These are phyloP conservation scores for Mycena leptocephala DNA, from an alignment of 768 basidiomycete genomes.

Conservation along the genomic window DNA sequence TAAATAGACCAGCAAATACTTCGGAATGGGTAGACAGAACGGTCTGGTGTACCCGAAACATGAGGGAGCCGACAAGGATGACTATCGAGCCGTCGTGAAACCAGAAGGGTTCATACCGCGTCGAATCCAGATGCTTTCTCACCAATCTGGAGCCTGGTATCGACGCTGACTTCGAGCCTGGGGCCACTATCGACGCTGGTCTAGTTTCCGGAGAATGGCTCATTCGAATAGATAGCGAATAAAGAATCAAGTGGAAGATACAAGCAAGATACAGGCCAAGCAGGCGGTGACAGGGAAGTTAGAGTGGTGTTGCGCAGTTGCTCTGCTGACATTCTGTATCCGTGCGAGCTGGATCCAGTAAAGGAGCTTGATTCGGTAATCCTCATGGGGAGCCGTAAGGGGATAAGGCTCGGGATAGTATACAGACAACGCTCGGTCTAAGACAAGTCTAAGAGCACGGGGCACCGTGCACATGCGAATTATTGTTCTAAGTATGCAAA, in stretches of 20 bases:
- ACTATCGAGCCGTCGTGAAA: conserved; percentile 65
- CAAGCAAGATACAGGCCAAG: too few species aligned
- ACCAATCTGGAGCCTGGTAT: conserved; percentile 7
- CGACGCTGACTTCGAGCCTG: not conserved
- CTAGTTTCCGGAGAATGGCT: not conserved
- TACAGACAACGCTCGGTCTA: too few species aligned
- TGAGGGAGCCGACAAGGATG: conserved; percentile 54
- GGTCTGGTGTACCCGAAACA: conserved; percentile 65
- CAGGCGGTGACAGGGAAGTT: not conserved
- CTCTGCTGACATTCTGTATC: conserved; percentile 7
- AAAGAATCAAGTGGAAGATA: not conserved
- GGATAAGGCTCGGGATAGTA: not conserved
- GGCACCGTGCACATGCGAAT: not conserved
- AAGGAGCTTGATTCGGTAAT: not conserved
- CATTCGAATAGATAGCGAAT: conserved; percentile 1
- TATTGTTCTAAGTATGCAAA: not conserved
- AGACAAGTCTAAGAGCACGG: not conserved
- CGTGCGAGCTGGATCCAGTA: not conserved
- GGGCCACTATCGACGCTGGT: not conserved
- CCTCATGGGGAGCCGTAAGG: not conserved
- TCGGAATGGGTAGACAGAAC: conserved; percentile 72
- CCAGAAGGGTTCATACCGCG: conserved; percentile 57
- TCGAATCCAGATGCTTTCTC: conserved; percentile 36
- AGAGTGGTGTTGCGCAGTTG: not conserved
- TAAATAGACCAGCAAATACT: conserved; percentile 75